Evolutionary conservation across 164 flowering plant genomes (phyloP), one percentile per base, ranked within the genome.

Genomic region (Pachysandra terminalis): DNA sequence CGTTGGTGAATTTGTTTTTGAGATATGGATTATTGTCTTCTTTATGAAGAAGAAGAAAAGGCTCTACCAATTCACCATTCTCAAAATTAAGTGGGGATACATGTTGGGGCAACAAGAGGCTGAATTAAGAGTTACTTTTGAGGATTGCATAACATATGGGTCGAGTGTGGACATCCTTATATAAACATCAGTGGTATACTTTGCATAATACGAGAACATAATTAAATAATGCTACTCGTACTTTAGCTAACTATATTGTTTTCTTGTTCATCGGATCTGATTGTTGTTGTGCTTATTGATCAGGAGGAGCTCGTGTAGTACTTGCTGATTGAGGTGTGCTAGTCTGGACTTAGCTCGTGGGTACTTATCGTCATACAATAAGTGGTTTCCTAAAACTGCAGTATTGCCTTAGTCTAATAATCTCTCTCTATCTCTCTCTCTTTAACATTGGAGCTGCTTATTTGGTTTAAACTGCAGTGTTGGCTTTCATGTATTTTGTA

Each of bases 301-400:
- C 66, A 75, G 75, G 72, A 71, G 85, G 82, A 48, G 61, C 75
- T 65, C 75, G 76, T 64, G 73, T 80, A 24, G 76, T 76, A 65
- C 57, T 61, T 37, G 77, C 68, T 40, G 71, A 72, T 48, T 83
- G 82, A 85, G 75, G 74, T 37, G 52, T n/a, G 51, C 70, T 58
- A 40, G 27, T 40, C 3, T 48, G 64, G 68, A 60, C 52, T 17
- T 51, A 66, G 56, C 49, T n/a, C 55, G 45, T 40, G 71, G 65
- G 65, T 57, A 73, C 65, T 64, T 62, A 65, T 73, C 17, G 26
- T 64, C 64, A 65, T 61, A 61, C 58, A 73, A 71, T 71, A 71
- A 77, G 60, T 67, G 65, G 75, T 67, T 64, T 21, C 21, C 37
- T 72, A 19, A 53, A 63, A 64, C 68, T 71, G 75, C 79, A 22